Conservation (phyloP, 257 asterid genomes). For the Ehretia macrophylla region DNA sequence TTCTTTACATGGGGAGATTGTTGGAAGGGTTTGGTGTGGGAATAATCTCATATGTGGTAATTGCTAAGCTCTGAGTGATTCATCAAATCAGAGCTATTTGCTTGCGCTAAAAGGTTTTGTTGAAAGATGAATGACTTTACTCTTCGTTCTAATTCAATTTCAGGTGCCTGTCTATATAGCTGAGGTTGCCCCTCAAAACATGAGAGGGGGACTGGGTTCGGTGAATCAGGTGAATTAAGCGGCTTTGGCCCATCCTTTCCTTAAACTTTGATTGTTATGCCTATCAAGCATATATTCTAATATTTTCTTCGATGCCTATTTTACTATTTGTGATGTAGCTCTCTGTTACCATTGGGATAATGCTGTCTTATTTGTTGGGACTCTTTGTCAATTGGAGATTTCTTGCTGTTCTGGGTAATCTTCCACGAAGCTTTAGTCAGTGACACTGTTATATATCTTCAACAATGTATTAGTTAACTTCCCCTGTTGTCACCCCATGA, state of each 20-base stretch:
- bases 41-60: conserved; percentile 80
- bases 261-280: background rate
- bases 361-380: conserved; percentile 82
- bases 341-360: conserved; percentile 82
- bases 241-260: background rate
- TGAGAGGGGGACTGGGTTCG: conserved; percentile 84
- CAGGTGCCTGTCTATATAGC: conserved; percentile 97
- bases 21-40: conserved; percentile 97
- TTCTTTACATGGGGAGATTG: conserved; percentile 96
- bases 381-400: conserved; percentile 74
- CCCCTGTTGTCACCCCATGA: too few relatives aligned
- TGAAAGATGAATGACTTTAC: background rate
- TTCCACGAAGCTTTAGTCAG: background rate
- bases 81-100: conserved; percentile 6
- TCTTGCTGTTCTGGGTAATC: conserved; percentile 87
- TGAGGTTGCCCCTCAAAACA: conserved; percentile 83
- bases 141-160: conserved; percentile 6
- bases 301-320: background rate
- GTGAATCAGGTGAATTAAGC: conserved; percentile 67
- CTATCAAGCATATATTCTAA: background rate
- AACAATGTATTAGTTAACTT: too few relatives aligned
- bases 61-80: conserved; percentile 4
- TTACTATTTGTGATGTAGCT: conserved; percentile 41
- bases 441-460: too few relatives aligned
- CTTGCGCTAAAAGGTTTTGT: background rate